phyloP scores from a whole-genome alignment of 768 basidiomycete species.

The Auriscalpium orientale region DNA sequence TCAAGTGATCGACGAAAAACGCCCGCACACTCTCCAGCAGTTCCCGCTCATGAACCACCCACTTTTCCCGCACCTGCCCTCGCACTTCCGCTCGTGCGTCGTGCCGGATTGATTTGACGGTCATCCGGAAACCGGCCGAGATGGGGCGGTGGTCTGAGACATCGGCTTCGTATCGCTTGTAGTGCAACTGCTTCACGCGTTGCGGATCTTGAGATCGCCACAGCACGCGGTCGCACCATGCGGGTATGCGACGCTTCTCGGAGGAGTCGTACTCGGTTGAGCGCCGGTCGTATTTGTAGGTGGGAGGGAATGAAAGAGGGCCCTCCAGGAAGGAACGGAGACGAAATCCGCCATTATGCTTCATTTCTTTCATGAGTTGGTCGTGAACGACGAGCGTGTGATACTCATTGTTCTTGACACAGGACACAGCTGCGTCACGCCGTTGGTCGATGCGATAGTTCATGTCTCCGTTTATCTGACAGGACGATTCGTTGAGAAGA shows the following conservation, averaged over 20 bases:
- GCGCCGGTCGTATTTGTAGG: slow-evolving; percentile 89
- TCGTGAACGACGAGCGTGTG: slow-evolving; percentile 65
- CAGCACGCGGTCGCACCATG: slow-evolving; percentile 95
- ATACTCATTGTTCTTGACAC: slow-evolving; percentile 61
- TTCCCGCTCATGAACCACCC: slow-evolving; percentile 32
- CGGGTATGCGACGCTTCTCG: slow-evolving; percentile 82
- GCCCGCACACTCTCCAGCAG: slow-evolving; percentile 24
- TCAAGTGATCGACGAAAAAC: slow-evolving; percentile 28
- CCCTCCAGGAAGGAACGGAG: slow-evolving; percentile 79
- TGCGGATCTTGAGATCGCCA: slow-evolving; percentile 54
- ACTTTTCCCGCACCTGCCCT: slow-evolving; percentile 45
- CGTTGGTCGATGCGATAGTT: slow-evolving; percentile 97
- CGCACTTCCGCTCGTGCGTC: slow-evolving; percentile 52
- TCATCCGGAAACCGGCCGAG: slow-evolving; percentile 68
- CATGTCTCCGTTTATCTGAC: slow-evolving; percentile 83
- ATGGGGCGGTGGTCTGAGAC: slow-evolving; percentile 90
- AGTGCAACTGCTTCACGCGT: slow-evolving; percentile 61
- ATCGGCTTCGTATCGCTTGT: slow-evolving; percentile 77
- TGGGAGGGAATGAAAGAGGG: slow-evolving; percentile 76
- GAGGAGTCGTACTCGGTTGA: slow-evolving; percentile 79
- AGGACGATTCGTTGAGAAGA: background rate
- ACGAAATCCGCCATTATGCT: slow-evolving; percentile 79
- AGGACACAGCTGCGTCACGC: slow-evolving; percentile 70
- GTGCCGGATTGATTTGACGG: slow-evolving; percentile 61
- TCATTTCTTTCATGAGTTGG: slow-evolving; percentile 86